A percentile compares a stretch with the other conserved stretches of the same genome.
phyloP scores from a whole-genome alignment of 2,329 filamentous ascomycete genomes.

The Trichoderma koningiopsis region DNA sequence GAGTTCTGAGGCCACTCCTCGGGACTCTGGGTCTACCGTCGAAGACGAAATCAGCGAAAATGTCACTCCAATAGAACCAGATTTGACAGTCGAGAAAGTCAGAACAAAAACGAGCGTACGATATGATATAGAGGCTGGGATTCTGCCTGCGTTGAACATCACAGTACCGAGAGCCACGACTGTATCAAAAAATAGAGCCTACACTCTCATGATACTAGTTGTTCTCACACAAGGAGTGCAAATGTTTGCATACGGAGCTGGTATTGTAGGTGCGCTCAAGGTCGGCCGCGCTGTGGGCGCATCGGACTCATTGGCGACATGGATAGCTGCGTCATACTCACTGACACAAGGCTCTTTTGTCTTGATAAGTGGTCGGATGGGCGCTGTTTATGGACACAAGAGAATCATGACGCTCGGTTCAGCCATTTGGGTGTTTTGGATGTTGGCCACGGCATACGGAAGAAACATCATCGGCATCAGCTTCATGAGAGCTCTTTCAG shows the following conservation, averaged over 20 bases:
- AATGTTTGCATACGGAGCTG: constrained; percentile 4
- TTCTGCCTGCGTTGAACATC: neutral
- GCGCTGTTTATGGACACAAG: constrained; percentile 1
- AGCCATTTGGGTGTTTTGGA: neutral
- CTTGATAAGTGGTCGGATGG: neutral
- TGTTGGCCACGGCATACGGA: neutral
- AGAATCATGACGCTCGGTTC: neutral
- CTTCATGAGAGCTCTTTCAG: neutral
- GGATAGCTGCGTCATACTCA: neutral
- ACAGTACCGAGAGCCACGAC: neutral
- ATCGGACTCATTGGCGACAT: neutral
- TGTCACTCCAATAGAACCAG: neutral
- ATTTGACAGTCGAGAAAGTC: neutral
- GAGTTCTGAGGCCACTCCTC: neutral
- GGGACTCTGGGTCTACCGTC: neutral
- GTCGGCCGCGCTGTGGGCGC: neutral
- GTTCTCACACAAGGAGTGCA: neutral
- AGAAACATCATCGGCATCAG: neutral
- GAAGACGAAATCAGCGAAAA: neutral
- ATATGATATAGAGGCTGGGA: neutral
- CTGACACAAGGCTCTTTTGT: constrained; percentile 4
- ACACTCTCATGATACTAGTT: neutral
- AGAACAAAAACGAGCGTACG: neutral
- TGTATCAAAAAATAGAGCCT: neutral
- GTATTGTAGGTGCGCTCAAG: neutral